Conservation (phyloP, 2,329 filamentous ascomycete genomes). For the Alternaria novae-zelandiae region DNA sequence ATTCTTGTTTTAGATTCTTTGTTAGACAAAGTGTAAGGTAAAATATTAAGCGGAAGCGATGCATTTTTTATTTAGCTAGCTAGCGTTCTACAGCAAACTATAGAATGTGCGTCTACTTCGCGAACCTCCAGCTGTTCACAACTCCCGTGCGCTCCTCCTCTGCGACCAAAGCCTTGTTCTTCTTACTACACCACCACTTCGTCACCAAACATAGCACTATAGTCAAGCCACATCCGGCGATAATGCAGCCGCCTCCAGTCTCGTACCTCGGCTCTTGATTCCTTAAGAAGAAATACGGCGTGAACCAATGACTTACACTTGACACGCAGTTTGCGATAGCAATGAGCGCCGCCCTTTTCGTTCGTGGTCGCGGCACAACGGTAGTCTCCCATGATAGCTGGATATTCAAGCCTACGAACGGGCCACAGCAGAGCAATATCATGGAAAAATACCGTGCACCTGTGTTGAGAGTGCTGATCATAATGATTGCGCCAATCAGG, state of each 20-base stretch:
- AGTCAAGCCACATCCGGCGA: conserved; percentile 1
- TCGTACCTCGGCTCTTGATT: conserved; percentile 18
- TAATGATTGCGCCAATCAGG: conserved; percentile 26
- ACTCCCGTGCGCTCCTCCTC: conserved; percentile 6
- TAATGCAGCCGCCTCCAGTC: conserved; percentile 20
- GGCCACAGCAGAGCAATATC: conserved; percentile 41
- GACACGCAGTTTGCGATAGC: conserved; percentile 52
- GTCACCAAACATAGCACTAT: not conserved
- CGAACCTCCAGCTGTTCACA: not conserved
- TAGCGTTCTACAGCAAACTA: too few species aligned
- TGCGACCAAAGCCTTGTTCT: conserved; percentile 8
- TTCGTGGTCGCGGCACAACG: conserved; percentile 49
- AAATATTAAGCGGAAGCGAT: too few species aligned
- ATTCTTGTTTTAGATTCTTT: too few species aligned
- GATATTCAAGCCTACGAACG: conserved; percentile 49
- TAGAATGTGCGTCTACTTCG: not conserved
- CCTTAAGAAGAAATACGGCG: conserved; percentile 46
- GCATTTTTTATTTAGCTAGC: too few species aligned
- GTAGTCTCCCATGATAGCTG: conserved; percentile 54
- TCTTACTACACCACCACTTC: not conserved
- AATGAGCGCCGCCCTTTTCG: conserved; percentile 52
- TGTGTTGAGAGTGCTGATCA: conserved; percentile 37
- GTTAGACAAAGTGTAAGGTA: too few species aligned
- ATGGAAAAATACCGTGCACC: conserved; percentile 40
- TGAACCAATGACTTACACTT: conserved; percentile 51